Evolutionary conservation across 1,139 yeast species (phyloP), one percentile per base, ranked within the genome.

Genomic region (Blastobotrys malaysiensis): DNA sequence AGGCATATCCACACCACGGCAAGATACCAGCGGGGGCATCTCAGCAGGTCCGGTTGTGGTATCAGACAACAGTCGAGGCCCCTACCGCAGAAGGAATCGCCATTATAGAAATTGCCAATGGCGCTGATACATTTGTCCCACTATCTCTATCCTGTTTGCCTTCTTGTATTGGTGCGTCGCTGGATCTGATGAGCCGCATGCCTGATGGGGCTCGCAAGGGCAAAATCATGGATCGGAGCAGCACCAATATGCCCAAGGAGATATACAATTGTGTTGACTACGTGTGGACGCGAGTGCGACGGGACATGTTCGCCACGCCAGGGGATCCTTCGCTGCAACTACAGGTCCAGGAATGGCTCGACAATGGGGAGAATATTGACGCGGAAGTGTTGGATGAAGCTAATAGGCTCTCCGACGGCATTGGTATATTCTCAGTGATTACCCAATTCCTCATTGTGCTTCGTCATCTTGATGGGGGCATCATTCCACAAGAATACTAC

Each of bases 381-480:
- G 47, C 46, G 1, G 64, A 65, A 13, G 67, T 63, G 11, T 62
- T 72, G 44, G 69, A 66, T 26, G 59, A 65, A 1, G 69, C 69
- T 16, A 66, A 67, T 52, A 55, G 58, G 6, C 50, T 62, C 4
- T 54, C 60, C 16, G 31, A 51, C 13, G 51, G 59, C 21, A 59
- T 65, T 2, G 73, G 72, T 1, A 56, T 61, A 1, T 64, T 63
- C 31, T 66, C 73, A 0, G 74, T 72, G 1, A 68, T 70, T 1
- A 62, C 63, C 27, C 67, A 64, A 44, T 65, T 72, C 22, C 31
- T 73, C 9, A 54, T 72, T 2, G 52, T 77, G 3, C 58, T 77
- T 55, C 58, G 63, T 22, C 67, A 70, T 55, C 57, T 75, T 9
- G 73, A 75, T 18, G 78, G 74, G 19, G 77, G 77, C 2, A 64